A percentile compares a stretch with the other conserved stretches of the same genome.
Conservation (phyloP, 768 basidiomycete species). For the Rhizopogon roseolus region DNA sequence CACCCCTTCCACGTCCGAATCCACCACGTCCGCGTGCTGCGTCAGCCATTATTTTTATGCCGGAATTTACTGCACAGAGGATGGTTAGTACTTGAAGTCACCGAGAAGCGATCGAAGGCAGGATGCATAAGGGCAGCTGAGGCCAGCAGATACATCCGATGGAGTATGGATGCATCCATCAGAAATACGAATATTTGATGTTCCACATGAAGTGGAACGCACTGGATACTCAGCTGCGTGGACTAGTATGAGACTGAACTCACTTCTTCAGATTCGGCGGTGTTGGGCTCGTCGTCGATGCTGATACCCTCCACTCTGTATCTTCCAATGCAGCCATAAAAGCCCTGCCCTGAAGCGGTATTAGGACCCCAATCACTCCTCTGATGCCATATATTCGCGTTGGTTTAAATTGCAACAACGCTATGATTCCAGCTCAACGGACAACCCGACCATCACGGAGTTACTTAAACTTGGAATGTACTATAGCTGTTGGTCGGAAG, state of each 20-base stretch:
- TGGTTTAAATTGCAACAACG: background rate
- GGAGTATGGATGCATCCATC: constrained; percentile 46
- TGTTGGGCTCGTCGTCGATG: constrained; percentile 16
- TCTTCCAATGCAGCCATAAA: background rate
- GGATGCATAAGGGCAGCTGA: background rate
- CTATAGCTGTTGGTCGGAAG: background rate
- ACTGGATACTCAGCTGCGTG: background rate
- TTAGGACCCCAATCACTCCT: constrained; percentile 16
- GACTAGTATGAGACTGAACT: constrained; percentile 16
- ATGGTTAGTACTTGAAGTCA: constrained; percentile 21
- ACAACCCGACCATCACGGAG: background rate
- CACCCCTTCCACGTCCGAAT: constrained; percentile 82
- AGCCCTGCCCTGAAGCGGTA: constrained; percentile 25
- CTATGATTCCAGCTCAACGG: constrained; percentile 2
- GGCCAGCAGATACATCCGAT: constrained; percentile 35
- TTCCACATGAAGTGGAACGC: background rate
- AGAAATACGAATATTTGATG: background rate
- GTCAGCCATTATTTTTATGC: constrained; percentile 65
- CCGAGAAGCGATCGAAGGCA: background rate
- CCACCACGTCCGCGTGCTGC: constrained; percentile 92
- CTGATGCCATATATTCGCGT: constrained; percentile 12
- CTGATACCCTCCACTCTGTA: constrained; percentile 5
- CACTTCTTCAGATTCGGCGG: constrained; percentile 30
- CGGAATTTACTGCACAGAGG: constrained; percentile 15
- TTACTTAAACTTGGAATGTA: background rate